Conservation (phyloP, 2,329 filamentous ascomycete species). For the Lachnellula willkommii region DNA sequence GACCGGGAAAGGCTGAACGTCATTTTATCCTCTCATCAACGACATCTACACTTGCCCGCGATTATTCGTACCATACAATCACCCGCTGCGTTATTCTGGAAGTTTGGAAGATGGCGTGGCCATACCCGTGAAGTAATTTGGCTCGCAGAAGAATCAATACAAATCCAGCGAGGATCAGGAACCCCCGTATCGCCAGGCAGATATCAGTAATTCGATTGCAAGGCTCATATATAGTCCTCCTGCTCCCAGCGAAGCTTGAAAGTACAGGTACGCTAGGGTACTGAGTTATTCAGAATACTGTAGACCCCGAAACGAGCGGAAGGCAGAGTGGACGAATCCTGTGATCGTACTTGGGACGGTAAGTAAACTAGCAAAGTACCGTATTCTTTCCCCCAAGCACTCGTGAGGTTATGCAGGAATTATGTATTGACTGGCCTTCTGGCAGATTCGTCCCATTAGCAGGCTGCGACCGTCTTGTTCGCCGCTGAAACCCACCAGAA, state of each 20-base stretch:
- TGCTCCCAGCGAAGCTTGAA: background rate
- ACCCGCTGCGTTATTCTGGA: background rate
- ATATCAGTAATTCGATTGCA: background rate
- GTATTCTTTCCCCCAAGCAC: background rate
- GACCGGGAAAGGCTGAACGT: background rate
- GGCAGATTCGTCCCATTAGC: background rate
- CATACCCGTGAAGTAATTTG: constrained; percentile 26
- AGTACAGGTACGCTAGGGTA: background rate
- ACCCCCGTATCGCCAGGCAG: background rate
- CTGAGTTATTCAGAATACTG: background rate
- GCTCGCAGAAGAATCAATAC: background rate
- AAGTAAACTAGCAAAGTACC: background rate
- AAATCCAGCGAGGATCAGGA: background rate
- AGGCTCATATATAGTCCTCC: background rate
- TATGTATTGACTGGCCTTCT: background rate
- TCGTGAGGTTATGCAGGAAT: background rate
- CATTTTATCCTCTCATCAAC: background rate
- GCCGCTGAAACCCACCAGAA: background rate
- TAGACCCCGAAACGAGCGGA: background rate
- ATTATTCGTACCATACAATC: background rate
- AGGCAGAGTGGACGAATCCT: background rate
- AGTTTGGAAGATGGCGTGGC: constrained; percentile 26
- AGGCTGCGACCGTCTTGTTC: background rate
- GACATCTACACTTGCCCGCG: background rate
- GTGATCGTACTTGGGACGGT: background rate